Evolutionary conservation across 1,284 basidiomycete species (phyloP).

Genomic region (Trichosporon sp.): DNA sequence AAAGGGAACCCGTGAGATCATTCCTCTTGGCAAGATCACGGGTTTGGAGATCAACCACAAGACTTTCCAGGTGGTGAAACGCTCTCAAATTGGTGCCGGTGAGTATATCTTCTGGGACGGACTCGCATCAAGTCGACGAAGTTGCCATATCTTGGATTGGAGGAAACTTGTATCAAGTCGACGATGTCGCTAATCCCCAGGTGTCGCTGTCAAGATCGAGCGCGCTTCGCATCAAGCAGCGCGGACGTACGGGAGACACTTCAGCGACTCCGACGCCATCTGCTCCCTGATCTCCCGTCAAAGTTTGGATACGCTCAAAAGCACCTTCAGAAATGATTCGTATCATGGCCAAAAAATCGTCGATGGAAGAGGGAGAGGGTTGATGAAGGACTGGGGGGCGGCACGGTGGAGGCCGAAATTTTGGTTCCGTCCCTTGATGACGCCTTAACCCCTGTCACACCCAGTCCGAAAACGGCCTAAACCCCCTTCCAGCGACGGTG

Average conservation of each 20-base stretch:
- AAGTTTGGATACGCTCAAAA: conserved; percentile 81
- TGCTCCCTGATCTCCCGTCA: conserved; percentile 84
- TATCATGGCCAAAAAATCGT: no score
- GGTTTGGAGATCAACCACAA: conserved; percentile 91
- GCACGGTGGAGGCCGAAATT: not conserved
- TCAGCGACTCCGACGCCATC: conserved; percentile 93
- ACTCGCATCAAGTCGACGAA: not conserved
- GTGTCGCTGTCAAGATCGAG: conserved; percentile 96
- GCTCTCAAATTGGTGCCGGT: conserved; percentile 80
- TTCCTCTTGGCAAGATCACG: conserved; percentile 89
- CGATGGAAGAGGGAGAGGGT: no score
- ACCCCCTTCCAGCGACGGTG: not conserved
- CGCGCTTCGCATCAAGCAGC: conserved; percentile 92
- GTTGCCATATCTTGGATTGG: no score
- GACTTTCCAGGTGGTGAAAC: conserved; percentile 78
- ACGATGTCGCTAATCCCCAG: conserved; percentile 35
- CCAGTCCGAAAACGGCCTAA: not conserved
- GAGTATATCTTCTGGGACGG: no score
- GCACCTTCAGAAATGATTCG: conserved; percentile 73
- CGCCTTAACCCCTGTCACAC: not conserved
- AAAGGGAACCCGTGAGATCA: conserved; percentile 84
- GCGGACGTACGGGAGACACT: conserved; percentile 77
- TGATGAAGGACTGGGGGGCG: not conserved
- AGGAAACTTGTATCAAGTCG: no score
- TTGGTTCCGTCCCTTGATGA: not conserved